Base-by-base conservation (phyloP, 2,329 filamentous ascomycete species). In the Cordyceps militaris region DNA sequence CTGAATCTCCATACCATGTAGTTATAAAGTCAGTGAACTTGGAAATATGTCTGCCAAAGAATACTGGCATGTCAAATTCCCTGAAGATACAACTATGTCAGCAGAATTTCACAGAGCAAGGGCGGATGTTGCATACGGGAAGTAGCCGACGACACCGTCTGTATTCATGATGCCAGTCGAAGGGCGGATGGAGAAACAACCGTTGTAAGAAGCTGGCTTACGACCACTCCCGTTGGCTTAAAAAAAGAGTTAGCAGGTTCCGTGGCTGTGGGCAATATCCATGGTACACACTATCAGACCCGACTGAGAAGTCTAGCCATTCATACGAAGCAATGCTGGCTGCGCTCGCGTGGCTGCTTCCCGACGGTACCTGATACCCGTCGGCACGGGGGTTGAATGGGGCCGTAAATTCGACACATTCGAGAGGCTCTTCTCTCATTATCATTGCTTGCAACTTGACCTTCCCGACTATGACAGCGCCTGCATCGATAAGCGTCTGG, bases 321-420 rank as follows among this genome's bases (percentile, higher is more conserved):
- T 56, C 34, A 36, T 60, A 60, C 28, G 61, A 56, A 36, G 42
- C 49, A 34, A 59, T 54, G 28, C 59, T 54, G 4, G 59, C 61
- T 38, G 58, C 61, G 24, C 56, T 59, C 9, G 55, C 57, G 23
- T 28, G 48, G 26, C 59, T 63, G 43, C 61, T 61, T 13, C 61
- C 61, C 19, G 56, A 58, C 4, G 58, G 62, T 3, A 51, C 40
- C 42, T 60, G 61, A 48, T 62, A 61, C 5, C 58, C 57, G 51
- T 62, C 61, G 26, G 59, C 61, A 13, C 61, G 51, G 9, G 59
- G 62, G 49, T 63, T 63, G 24, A 60, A 62, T 1, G 62, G 59
- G 0, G 48, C 57, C 10, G 49, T 49, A 38, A 59, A 61, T 36
- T 63, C 62, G 21, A 63, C 55, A 23, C 43, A 52, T 26, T 63